Base-by-base conservation (phyloP, 371 early-diverging fungal species). In the Mortierella sp. region DNA sequence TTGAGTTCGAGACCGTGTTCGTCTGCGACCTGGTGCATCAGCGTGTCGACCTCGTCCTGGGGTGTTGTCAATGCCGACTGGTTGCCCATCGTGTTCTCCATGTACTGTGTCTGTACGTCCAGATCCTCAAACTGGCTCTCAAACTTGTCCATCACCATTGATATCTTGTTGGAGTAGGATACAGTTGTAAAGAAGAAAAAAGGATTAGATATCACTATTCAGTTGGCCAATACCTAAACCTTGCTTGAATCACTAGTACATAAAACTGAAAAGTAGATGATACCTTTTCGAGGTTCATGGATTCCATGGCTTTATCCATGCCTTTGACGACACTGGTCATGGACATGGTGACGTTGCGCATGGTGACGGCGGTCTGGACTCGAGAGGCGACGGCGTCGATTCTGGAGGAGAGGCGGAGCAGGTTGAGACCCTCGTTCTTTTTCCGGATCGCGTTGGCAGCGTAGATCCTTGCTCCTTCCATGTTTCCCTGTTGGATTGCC, bases 361-460 rank as follows among this genome's bases (percentile, higher is more conserved):
- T 99, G 0, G 97, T 97, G 70, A 97, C 96, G 0, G 99, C 98
- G 5, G 98, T 98, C 85, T 98, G 98, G 14, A 99, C 97, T 72
- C 98, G 90, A 72, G 95, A 93, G 21, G 98, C 95, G 4, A 97
- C 97, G 10, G 97, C 98, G 86, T 98, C 99, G 75, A 99, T 95
- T 58, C 98, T 93, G 71, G 97, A 96, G 27, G 96, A 91, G 49
- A 99, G 91, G 75, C 95, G 91, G 49, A 98, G 90, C 49, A 98
- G 82, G 84, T 99, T 97, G 51, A 98, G 90, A 2, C 95, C 82
- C 89, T 98, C 99, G 81, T 96, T 98, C 93, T 98, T 97, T 89
- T 99, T 99, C 83, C 99, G 93, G 81, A 99, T 99, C n/a, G 98
- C 98, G 83, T 98, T 98, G 10, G 96, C 93, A 4, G 98, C 98